Percentiles rank a stretch among this genome's conserved stretches.
phyloP scores from a whole-genome alignment of 768 basidiomycete genomes.

The Suillus luteus region DNA sequence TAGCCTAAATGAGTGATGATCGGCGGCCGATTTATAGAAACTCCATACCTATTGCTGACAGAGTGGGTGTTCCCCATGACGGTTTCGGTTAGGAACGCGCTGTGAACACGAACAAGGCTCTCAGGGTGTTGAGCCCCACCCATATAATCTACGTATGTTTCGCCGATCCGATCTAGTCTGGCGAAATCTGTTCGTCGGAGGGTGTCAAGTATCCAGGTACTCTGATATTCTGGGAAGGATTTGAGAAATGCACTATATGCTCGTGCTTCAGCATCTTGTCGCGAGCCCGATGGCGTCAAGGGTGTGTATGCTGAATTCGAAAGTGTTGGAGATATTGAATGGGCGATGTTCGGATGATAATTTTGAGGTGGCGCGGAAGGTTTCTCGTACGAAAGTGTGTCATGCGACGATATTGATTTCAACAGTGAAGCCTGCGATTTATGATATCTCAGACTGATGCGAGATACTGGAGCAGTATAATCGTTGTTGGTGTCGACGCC shows the following conservation, averaged over 20 bases:
- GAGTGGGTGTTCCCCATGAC: constrained; percentile 87
- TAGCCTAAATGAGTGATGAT: neutral
- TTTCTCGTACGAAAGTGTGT: constrained; percentile 39
- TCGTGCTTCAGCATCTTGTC: constrained; percentile 38
- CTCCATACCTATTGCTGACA: constrained; percentile 69
- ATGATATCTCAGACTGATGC: constrained; percentile 42
- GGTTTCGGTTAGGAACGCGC: constrained; percentile 63
- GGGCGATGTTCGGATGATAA: constrained; percentile 9
- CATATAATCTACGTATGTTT: constrained; percentile 88
- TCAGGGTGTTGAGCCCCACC: constrained; percentile 82
- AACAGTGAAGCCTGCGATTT: constrained; percentile 38
- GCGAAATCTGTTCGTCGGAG: constrained; percentile 64
- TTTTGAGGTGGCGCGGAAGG: constrained; percentile 9
- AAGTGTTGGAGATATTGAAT: constrained; percentile 14
- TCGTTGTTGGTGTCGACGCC: constrained; percentile 12
- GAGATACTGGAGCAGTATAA: constrained; percentile 29
- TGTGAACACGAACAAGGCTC: constrained; percentile 69
- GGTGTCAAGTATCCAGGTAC: constrained; percentile 71
- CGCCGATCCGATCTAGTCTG: constrained; percentile 58
- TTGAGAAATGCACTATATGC: constrained; percentile 53
- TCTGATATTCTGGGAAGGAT: constrained; percentile 55
- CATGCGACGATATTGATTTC: constrained; percentile 41
- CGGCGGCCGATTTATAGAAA: neutral
- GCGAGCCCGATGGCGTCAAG: constrained; percentile 23
- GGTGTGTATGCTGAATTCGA: constrained; percentile 32